Evolutionary conservation across 768 basidiomycete genomes (phyloP), one percentile per base, ranked within the genome.

Genomic region (Tulasnella sp.): DNA sequence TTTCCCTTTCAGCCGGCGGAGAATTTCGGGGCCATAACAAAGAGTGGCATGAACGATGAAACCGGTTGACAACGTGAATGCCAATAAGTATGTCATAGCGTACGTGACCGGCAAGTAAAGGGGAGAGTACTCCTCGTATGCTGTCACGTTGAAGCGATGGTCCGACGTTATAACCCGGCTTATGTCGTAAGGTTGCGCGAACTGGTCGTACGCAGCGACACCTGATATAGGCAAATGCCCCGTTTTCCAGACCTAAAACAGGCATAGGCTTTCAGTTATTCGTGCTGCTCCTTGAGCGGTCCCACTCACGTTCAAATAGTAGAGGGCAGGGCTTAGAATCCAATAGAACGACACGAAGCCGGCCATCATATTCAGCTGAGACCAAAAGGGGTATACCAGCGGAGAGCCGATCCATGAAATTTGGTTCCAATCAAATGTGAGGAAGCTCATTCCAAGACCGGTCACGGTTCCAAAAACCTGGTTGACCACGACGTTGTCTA

Each of bases 381-480:
- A 96, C 96, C 96, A 98, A 96, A 96, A 99, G 2, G 96, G 97
- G 44, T 89, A 84, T 81, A 89, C 86, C 65, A 92, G 80, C 11
- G 91, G 91, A 42, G 86, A 87, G 3, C 86, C 87, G 67, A 89
- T 85, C 84, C 86, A 91, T n/a, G 85, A 79, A 98, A 97, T 1
- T n/a, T n/a, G n/a, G n/a, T n/a, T n/a, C n/a, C n/a, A n/a, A n/a
- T n/a, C n/a, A n/a, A n/a, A n/a, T n/a, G 95, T 97, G 73, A 98
- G 77, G 69, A 95, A 70, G 69, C 92, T 89, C 90, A 97, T 89
- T 8, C 96, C 95, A 62, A 95, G 80, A 0, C 95, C 96, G 1
- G 87, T 86, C 68, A 80, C 80, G 14, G 93, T 86, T 59, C 96
- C 96, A 77, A 98, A 98, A 40, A 98, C 80, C 79, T 98, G 92